Evolutionary conservation across 1,284 basidiomycete genomes (phyloP), one percentile per base, ranked within the genome.

Genomic region (Irpex sp.): DNA sequence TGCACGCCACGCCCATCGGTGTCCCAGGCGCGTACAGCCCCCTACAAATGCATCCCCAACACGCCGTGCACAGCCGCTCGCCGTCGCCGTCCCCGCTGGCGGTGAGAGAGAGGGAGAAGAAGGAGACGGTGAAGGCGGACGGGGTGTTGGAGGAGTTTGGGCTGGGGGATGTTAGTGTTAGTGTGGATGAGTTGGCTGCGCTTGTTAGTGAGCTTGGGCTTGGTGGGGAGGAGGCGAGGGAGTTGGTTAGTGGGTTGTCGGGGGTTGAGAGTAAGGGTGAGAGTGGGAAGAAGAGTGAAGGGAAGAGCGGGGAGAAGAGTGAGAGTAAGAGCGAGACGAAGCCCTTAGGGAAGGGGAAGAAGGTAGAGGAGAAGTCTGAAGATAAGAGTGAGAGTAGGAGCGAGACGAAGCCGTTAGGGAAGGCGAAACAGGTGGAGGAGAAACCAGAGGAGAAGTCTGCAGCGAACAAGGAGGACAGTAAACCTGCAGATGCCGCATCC

Each of bases 1-100:
- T 74, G 75, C 16, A 81, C 79, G 45, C 76, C 72, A 79, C 83
- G 65, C 84, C 88, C 12, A 81, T 92, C 52, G 90, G 90, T 58
- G 88, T 93, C 2, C 90, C 91, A 1, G 90, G 90, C 2, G 90
- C 87, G 0, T 78, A 83, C 42, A 79, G 84, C 4, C 88, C 90
- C 10, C 75, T 84, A 12, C 82, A 91, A 68, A 91, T 92, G 86
- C 88, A 75, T n/a, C 88, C 89, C 28, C 84, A 87, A 56, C 86
- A 84, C 65, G 85, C 84, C 18, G 79, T 82, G 45, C 76, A 77
- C 47, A 80, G 80, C 12, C 74, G 76, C 1, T 82, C 83, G 6
- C 83, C 86, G 3, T 65, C 65, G 58, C 70, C 68, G 56, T 65
- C 65, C 54, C 70, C 68, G 57, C 66, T 65, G 2, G 66, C 51